These are phyloP conservation scores for Emergomyces pasteurianus DNA, from an alignment of 2,329 filamentous ascomycete species.

Conservation along the genomic window DNA sequence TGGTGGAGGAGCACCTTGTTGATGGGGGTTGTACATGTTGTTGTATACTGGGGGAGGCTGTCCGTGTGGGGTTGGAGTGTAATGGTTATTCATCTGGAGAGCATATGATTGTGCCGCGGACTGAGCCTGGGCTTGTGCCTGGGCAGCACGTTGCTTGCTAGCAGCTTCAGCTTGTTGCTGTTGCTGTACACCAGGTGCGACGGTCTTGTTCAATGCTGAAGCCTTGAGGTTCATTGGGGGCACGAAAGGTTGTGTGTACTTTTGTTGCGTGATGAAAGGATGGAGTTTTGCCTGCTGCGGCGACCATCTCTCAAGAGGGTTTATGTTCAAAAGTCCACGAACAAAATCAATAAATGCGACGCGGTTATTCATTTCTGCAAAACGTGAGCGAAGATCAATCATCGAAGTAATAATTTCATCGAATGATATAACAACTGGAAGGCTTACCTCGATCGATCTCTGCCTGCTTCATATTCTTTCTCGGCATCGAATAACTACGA, in stretches of 20 bases:
- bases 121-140: slow-evolving; percentile 46
- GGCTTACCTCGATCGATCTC: slow-evolving; percentile 85
- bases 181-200: slow-evolving; percentile 85
- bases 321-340: slow-evolving; percentile 81
- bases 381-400: slow-evolving; percentile 11
- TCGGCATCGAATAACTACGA: slow-evolving; percentile 92
- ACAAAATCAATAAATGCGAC: slow-evolving; percentile 98
- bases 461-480: slow-evolving; percentile 97
- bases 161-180: slow-evolving; percentile 90
- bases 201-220: slow-evolving; percentile 71
- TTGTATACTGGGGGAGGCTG: slow-evolving; percentile 55
- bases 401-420: neutral
- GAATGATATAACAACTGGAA: neutral
- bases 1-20: slow-evolving; percentile 60
- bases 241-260: slow-evolving; percentile 91
- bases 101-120: slow-evolving; percentile 56
- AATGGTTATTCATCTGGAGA: slow-evolving; percentile 45
- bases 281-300: slow-evolving; percentile 95
- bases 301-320: slow-evolving; percentile 92
- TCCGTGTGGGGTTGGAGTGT: slow-evolving; percentile 36
- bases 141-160: slow-evolving; percentile 73
- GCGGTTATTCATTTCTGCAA: slow-evolving; percentile 91
- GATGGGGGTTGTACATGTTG: slow-evolving; percentile 55
- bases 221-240: slow-evolving; percentile 94
- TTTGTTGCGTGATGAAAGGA: slow-evolving; percentile 96